These are phyloP conservation scores for Uromyces viciae-fabae DNA, from an alignment of 1,284 basidiomycete species.

Conservation along the genomic window DNA sequence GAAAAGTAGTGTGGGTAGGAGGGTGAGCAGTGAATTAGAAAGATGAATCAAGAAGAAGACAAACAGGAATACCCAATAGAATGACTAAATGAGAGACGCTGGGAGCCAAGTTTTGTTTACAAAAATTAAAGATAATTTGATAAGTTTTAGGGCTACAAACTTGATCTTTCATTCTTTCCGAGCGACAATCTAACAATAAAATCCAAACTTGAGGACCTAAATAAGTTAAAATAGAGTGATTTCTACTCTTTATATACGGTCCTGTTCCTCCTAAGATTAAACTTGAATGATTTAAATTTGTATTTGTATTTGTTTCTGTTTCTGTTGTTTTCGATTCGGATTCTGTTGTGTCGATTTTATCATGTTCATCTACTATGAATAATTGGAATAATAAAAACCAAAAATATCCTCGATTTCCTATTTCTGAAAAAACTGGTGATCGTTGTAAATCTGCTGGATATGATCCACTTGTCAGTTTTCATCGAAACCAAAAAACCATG, in stretches of 20 bases:
- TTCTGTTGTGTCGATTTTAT: too few species aligned
- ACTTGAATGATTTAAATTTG: slow-evolving; percentile 45
- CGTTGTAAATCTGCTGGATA: slow-evolving; percentile 69
- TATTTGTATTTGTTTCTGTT: slow-evolving; percentile 60
- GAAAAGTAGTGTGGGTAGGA: background rate
- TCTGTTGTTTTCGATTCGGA: too few species aligned
- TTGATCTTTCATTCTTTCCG: slow-evolving; percentile 76
- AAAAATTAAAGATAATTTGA: slow-evolving; percentile 63
- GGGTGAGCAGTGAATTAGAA: background rate
- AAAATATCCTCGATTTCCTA: slow-evolving; percentile 76
- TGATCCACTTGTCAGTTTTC: slow-evolving; percentile 70
- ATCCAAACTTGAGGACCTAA: slow-evolving; percentile 56
- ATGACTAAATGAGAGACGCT: slow-evolving; percentile 53
- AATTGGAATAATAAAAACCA: slow-evolving; percentile 89
- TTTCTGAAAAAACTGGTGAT: slow-evolving; percentile 67
- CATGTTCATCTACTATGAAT: slow-evolving; percentile 66
- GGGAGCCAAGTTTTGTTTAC: slow-evolving; percentile 46
- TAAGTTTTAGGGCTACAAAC: slow-evolving; percentile 73
- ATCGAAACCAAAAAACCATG: too few species aligned
- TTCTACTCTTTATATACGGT: slow-evolving; percentile 71
- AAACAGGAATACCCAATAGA: slow-evolving; percentile 53
- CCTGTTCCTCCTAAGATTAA: slow-evolving; percentile 70
- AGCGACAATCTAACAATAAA: slow-evolving; percentile 73
- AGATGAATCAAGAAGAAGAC: background rate
- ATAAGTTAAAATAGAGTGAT: slow-evolving; percentile 73